These are phyloP conservation scores for Sclerotinia trifoliorum DNA, from an alignment of 2,329 filamentous ascomycete genomes.

Conservation along the genomic window DNA sequence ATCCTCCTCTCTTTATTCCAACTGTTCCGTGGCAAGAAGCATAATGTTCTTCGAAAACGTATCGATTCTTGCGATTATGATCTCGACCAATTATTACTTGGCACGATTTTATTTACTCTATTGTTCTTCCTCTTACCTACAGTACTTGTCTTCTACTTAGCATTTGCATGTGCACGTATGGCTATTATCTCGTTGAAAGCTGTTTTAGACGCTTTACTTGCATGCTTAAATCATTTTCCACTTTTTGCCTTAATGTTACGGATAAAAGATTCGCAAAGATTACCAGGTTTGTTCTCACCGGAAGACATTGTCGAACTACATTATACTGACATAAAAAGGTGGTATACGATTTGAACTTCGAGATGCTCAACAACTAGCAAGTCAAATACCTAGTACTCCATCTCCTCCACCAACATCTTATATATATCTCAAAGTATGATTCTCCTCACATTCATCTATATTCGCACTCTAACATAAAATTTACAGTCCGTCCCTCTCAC, in stretches of 20 bases:
- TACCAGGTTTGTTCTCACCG: conserved; percentile 63
- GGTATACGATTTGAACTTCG: conserved; percentile 89
- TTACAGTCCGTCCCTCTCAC: conserved; percentile 83
- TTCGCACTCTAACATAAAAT: conserved; percentile 29
- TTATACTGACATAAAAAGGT: conserved; percentile 46
- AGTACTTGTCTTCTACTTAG: conserved; percentile 93
- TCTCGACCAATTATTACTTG: conserved; percentile 90
- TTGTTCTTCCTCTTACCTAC: conserved; percentile 94
- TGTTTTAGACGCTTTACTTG: conserved; percentile 83
- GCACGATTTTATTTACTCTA: conserved; percentile 93
- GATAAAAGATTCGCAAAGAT: conserved; percentile 84
- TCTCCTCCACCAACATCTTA: conserved; percentile 64
- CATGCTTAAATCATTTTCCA: conserved; percentile 95
- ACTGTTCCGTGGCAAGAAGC: conserved; percentile 95
- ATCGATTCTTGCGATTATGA: conserved; percentile 99
- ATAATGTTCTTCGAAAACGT: conserved; percentile 93
- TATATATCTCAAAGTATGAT: conserved; percentile 74
- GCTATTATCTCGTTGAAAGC: conserved; percentile 92
- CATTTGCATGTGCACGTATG: conserved; percentile 93
- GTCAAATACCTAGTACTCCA: conserved; percentile 33
- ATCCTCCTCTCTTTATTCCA: conserved; percentile 98
- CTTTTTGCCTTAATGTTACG: conserved; percentile 95
- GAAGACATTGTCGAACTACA: conserved; percentile 9
- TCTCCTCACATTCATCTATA: not conserved
- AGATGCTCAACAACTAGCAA: conserved; percentile 61